Evolutionary conservation across 176 grass and related monocot genomes (phyloP).

Genomic region (Poa annua): DNA sequence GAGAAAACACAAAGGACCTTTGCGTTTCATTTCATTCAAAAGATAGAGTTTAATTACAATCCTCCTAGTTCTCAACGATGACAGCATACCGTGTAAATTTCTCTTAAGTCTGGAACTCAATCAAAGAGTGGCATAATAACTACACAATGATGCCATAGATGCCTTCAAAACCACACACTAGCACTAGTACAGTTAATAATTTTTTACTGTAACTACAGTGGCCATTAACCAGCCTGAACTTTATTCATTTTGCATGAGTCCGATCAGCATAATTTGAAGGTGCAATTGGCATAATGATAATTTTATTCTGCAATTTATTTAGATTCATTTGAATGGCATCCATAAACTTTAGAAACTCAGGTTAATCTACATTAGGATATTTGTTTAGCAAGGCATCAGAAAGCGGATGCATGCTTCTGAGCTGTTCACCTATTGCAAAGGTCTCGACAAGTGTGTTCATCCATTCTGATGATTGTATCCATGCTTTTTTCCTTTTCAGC

Average conservation of each 20-base stretch:
- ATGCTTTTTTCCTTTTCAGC: slow-evolving; percentile 61
- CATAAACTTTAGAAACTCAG: slow-evolving; percentile 5
- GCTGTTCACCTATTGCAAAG: not conserved
- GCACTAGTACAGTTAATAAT: not conserved
- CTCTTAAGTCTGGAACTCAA: not conserved
- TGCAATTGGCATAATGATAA: not conserved
- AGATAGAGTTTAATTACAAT: too few relatives aligned
- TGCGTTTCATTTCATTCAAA: too few relatives aligned
- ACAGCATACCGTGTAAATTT: not conserved
- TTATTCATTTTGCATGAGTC: too few relatives aligned
- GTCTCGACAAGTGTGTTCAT: not conserved
- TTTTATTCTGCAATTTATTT: not conserved
- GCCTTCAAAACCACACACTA: not conserved
- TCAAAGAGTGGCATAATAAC: not conserved
- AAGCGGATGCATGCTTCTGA: slow-evolving; percentile 14
- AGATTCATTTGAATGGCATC: slow-evolving; percentile 5
- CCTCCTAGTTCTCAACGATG: not conserved
- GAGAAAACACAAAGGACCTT: too few relatives aligned
- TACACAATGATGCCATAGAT: not conserved
- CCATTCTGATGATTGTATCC: slow-evolving; percentile 18
- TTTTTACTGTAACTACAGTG: too few relatives aligned
- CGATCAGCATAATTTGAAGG: not conserved
- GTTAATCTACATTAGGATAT: not conserved
- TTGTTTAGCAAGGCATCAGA: not conserved
- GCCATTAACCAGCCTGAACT: too few relatives aligned